Conservation (phyloP, 2,329 filamentous ascomycete genomes). For the Esteya vermicola region DNA sequence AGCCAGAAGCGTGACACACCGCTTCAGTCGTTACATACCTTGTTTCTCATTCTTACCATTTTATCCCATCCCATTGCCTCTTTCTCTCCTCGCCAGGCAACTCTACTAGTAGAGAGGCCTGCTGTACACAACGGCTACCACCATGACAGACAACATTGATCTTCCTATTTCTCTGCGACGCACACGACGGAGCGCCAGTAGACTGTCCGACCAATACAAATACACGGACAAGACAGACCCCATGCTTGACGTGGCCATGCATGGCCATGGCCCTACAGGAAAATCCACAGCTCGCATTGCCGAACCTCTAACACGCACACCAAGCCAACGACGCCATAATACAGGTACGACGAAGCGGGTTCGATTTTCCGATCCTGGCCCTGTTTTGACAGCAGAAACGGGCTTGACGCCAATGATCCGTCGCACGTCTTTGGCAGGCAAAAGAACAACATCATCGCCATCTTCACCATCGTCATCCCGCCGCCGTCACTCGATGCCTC, state of each 20-base stretch:
- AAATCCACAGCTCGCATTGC: too few species aligned
- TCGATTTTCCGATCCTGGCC: slow-evolving; percentile 44
- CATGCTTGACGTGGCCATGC: background rate
- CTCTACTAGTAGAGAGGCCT: too few species aligned
- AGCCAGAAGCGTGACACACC: too few species aligned
- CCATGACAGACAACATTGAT: slow-evolving; percentile 24
- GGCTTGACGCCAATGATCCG: slow-evolving; percentile 46
- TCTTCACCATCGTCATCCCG: slow-evolving; percentile 18
- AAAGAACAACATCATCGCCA: background rate
- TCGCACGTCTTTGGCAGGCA: slow-evolving; percentile 27
- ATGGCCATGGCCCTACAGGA: slow-evolving; percentile 22
- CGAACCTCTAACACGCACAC: slow-evolving; percentile 13
- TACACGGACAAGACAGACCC: slow-evolving; percentile 15
- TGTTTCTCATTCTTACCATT: too few species aligned
- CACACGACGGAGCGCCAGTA: slow-evolving; percentile 28
- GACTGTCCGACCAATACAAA: slow-evolving; percentile 7
- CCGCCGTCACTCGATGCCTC: slow-evolving; percentile 32
- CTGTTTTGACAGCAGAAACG: slow-evolving; percentile 17
- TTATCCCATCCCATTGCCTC: too few species aligned
- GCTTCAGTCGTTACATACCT: too few species aligned
- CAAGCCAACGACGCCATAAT: slow-evolving; percentile 11
- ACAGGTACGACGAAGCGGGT: slow-evolving; percentile 33
- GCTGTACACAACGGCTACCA: too few species aligned
- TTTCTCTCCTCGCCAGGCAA: too few species aligned
- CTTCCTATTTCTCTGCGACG: slow-evolving; percentile 42